Base-by-base conservation (phyloP, 805 yeast species). In the Starmerella riodocensis region DNA sequence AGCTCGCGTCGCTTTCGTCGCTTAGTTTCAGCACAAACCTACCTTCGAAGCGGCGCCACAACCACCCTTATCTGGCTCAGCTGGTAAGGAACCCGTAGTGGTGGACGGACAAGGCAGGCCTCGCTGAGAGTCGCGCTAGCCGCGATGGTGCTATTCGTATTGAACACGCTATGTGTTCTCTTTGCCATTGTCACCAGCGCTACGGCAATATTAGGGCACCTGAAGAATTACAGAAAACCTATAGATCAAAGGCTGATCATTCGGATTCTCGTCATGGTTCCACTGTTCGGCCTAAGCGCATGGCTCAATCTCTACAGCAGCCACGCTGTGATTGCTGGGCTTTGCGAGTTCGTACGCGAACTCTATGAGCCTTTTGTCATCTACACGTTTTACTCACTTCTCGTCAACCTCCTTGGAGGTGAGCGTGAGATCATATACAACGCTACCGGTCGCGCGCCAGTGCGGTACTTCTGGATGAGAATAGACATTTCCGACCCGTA, bases 301-400 rank as follows among this genome's bases (percentile, higher is more conserved):
- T 79, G 71, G 52, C 50, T 70, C 3, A 68, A 74, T 50, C 65
- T 77, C 17, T 61, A 64, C 14, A 61, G 65, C 56, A 48, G 51
- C 14, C 36, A 22, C 21, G 13, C 11, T 2, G 14, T 18, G 18
- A 31, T 38, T 5, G 52, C 47, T 4, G 14, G 25, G 6, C 13
- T 37, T 8, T 18, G 48, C 14, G 73, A 65, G n/a, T 49, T 49
- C 4, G 52, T 81, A 0, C 66, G 91, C 32, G 98, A 91, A 56
- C 73, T 88, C 1, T 91, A 91, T 59, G 98, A 91, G 59, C 96
- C 97, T 0, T 83, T 91, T 60, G 95, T 86, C 25, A 81, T 91
- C 25, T 91, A 91, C 59, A 84, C 95, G 2, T 91, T 91, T 57
- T 88, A 82, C 63, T 71, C 88, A 24, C 65, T 85, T 22, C 64